A percentile compares a stretch with the other conserved stretches of the same genome.
Conservation (phyloP, 1,139 yeast genomes). For the Hansenula sp. region DNA sequence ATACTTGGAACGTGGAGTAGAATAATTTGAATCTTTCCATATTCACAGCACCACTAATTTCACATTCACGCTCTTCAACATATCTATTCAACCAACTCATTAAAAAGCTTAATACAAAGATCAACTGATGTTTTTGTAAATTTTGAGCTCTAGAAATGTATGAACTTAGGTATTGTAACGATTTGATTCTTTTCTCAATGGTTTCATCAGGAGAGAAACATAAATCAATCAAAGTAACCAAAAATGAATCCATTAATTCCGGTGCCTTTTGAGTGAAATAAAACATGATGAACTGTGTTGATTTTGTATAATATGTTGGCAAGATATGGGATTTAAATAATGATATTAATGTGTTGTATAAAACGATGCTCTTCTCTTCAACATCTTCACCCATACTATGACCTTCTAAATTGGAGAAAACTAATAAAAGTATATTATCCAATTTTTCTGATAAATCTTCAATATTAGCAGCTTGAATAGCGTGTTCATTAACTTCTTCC, state of each 20-base stretch:
- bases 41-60: constrained; percentile 65
- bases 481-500: constrained; percentile 29
- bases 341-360: constrained; percentile 72
- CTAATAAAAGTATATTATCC: constrained; percentile 58
- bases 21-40: constrained; percentile 82
- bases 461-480: constrained; percentile 50
- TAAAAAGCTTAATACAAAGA: constrained; percentile 74
- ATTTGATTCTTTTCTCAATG: constrained; percentile 74
- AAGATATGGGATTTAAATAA: constrained; percentile 77
- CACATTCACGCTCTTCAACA: constrained; percentile 78
- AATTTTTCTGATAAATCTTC: constrained; percentile 60
- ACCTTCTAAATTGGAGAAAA: constrained; percentile 46
- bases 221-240: constrained; percentile 78
- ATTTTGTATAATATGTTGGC: constrained; percentile 90
- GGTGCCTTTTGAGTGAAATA: constrained; percentile 78
- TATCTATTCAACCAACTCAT: constrained; percentile 82
- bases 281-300: constrained; percentile 82
- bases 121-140: constrained; percentile 65
- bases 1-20: constrained; percentile 90
- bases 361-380: constrained; percentile 57
- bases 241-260: constrained; percentile 79
- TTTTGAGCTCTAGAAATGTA: constrained; percentile 85
- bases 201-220: constrained; percentile 69
- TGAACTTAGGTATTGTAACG: constrained; percentile 89
- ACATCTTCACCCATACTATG: constrained; percentile 27